Conservation (phyloP, 2,329 filamentous ascomycete species). For the Diaporthe velutina region DNA sequence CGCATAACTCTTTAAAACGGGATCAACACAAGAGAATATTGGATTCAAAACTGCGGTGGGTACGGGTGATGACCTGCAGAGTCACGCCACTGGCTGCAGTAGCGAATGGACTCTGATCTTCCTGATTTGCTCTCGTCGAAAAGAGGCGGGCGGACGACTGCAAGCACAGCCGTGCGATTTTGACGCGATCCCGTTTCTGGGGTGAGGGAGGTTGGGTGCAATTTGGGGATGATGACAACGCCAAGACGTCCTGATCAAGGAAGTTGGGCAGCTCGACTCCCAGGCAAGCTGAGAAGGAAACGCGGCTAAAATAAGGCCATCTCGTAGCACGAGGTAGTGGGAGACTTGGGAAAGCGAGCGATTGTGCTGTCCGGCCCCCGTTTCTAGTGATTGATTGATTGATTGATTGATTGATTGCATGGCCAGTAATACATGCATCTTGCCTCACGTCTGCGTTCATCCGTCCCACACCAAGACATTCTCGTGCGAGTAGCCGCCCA, state of each 20-base stretch:
- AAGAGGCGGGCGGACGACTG: slow-evolving; percentile 28
- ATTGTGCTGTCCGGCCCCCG: not conserved
- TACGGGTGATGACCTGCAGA: slow-evolving; percentile 22
- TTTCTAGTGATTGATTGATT: not conserved
- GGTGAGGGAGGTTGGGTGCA: slow-evolving; percentile 26
- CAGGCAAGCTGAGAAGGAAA: not conserved
- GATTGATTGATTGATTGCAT: not conserved
- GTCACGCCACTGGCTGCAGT: slow-evolving; percentile 23
- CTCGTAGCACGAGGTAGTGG: slow-evolving; percentile 17
- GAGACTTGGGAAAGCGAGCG: not conserved
- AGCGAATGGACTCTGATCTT: slow-evolving; percentile 3
- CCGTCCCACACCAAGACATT: slow-evolving; percentile 12
- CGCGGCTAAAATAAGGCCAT: slow-evolving; percentile 10
- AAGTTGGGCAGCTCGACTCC: slow-evolving; percentile 27
- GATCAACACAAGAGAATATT: slow-evolving; percentile 28
- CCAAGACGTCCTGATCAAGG: slow-evolving; percentile 31
- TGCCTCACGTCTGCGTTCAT: slow-evolving; percentile 4
- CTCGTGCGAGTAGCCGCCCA: slow-evolving; percentile 17
- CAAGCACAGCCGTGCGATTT: slow-evolving; percentile 29
- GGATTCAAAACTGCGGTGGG: slow-evolving; percentile 1
- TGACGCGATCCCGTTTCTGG: slow-evolving; percentile 31
- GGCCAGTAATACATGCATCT: slow-evolving; percentile 4
- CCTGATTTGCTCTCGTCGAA: slow-evolving; percentile 20
- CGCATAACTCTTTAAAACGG: not conserved
- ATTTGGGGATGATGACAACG: slow-evolving; percentile 30